A percentile compares a stretch with the other conserved stretches of the same genome.
These are phyloP conservation scores for Sordaria brevicollis DNA, from an alignment of 495 filamentous ascomycete genomes.

Conservation along the genomic window DNA sequence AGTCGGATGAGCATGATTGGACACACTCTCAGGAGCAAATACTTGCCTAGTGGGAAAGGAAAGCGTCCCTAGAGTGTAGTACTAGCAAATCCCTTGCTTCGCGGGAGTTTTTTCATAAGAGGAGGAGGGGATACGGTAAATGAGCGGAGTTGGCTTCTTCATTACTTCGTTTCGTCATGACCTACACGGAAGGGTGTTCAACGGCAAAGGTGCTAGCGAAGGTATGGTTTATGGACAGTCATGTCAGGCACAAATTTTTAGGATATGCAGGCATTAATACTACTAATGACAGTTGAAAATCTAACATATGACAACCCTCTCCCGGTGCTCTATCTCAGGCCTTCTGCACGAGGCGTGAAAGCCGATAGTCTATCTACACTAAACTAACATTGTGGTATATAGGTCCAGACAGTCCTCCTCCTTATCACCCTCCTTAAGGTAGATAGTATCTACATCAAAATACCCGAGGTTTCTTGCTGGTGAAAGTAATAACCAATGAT, in stretches of 20 bases:
- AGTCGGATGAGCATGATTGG: conserved; percentile 82
- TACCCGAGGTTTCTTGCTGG: background rate
- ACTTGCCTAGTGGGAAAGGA: conserved; percentile 19
- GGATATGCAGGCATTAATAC: background rate
- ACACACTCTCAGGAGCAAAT: conserved; percentile 46
- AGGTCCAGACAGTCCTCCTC: background rate
- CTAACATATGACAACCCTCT: background rate
- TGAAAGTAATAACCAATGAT: no score
- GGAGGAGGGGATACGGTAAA: background rate
- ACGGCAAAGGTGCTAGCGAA: background rate
- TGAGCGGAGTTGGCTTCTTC: background rate
- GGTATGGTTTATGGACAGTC: background rate
- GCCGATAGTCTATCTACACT: background rate
- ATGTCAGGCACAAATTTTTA: background rate
- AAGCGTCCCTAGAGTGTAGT: background rate
- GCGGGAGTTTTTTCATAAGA: no score
- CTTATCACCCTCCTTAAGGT: background rate
- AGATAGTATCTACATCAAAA: background rate
- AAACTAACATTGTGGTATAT: background rate
- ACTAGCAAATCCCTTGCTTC: no score
- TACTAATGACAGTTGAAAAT: background rate
- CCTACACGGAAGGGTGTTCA: background rate
- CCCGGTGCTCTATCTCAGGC: background rate
- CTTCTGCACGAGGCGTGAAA: background rate
- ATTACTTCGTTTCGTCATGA: background rate